Base-by-base conservation (phyloP, 169 alveolate genomes). In the Plasmodium blacklocki region DNA sequence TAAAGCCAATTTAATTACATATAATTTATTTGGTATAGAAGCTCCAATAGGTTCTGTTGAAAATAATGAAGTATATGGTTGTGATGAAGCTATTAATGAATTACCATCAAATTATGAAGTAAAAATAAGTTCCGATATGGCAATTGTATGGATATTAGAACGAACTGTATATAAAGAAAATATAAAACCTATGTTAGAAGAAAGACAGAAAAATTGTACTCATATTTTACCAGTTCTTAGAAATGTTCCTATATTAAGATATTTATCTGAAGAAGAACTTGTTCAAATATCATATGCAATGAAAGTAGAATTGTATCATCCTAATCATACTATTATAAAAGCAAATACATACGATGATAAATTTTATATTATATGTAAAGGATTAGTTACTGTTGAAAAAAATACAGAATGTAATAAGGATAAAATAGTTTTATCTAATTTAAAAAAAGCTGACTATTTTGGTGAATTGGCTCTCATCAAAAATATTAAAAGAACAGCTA, bases 401-500 rank as follows among this genome's bases (percentile, higher is more conserved):
- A 39, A 71, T 39, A 60, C 92, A 14, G 75, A 86, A 23, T 23
- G 18, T 62, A 58, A 47, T 72, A 71, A 45, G 12, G 72, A 86
- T 64, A 86, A 60, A 72, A 86, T 86, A 71, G 58, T 86, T 23
- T 52, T 86, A 52, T 49, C 85, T 18, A 71, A 74, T 15, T 47
- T 86, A 47, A 60, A 74, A 60, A 70, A 23, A 83, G 99, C 99
- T 2, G 99, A 97, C 75, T 97, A 97, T 93, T 98, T 98, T 92
- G 99, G 99, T 26, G 99, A 98, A 94, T 89, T 98, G 29, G 99
- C 99, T 29, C 88, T 98, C 23, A 74, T 98, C 5, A 97, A 96
- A 59, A 96, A 98, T 63, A 97, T 96, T 12, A 98, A 98, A 29
- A 95, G 99, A 93, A 97, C 98, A 56, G 98, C 99, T 18, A 98